Percentiles rank a stretch among this genome's conserved stretches.
These are phyloP conservation scores for Hordeum pubiflorum DNA, from an alignment of 202 grass and related monocot species.

Conservation along the genomic window DNA sequence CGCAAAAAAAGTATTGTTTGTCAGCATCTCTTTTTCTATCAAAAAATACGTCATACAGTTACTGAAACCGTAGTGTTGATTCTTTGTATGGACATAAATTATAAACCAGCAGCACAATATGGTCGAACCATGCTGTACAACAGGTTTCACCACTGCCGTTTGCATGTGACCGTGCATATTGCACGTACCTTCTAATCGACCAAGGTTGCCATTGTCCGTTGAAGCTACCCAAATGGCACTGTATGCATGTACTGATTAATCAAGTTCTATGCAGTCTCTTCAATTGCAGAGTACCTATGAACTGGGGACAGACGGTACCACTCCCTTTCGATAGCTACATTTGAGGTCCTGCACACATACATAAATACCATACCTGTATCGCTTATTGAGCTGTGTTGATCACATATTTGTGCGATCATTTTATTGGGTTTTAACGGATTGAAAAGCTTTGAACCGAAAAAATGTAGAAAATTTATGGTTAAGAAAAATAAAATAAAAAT, in stretches of 20 bases:
- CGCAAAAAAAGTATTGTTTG: too few species aligned
- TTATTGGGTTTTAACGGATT: neutral
- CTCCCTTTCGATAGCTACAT: neutral
- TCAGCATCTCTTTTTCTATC: too few species aligned
- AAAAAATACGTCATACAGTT: too few species aligned
- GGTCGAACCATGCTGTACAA: neutral
- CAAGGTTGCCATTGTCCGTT: neutral
- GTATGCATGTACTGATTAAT: slow-evolving; percentile 22
- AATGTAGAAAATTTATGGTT: neutral
- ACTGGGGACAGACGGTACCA: neutral
- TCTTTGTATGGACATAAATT: too few species aligned
- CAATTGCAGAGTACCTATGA: neutral
- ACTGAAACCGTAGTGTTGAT: too few species aligned
- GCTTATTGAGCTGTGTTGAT: neutral
- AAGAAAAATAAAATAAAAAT: neutral
- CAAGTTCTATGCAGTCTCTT: slow-evolving; percentile 7
- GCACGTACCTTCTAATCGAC: neutral
- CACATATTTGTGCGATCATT: neutral
- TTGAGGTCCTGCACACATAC: neutral
- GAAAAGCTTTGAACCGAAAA: neutral
- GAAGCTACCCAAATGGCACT: neutral
- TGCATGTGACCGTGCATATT: neutral
- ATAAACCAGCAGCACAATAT: too few species aligned
- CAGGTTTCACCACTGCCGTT: neutral
- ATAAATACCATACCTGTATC: neutral